These are phyloP conservation scores for Arthroderma sp. DNA, from an alignment of 2,329 filamentous ascomycete species.

Conservation along the genomic window DNA sequence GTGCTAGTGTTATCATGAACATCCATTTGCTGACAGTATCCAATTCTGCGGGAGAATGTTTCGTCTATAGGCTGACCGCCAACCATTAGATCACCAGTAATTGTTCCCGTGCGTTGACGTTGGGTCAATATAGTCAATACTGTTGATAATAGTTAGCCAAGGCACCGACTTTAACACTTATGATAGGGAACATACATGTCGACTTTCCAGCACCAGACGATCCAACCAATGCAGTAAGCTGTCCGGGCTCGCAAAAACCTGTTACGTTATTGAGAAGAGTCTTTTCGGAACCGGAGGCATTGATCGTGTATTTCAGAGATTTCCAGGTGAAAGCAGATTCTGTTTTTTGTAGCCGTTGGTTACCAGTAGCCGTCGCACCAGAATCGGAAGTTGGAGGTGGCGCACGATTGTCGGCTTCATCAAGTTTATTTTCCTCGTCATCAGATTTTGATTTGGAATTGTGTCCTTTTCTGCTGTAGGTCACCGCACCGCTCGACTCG, in stretches of 20 bases:
- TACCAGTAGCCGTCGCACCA: constrained; percentile 15
- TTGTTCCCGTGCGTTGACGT: constrained; percentile 47
- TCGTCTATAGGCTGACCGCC: constrained; percentile 44
- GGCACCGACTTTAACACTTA: neutral
- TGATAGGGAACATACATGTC: constrained; percentile 41
- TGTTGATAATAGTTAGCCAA: constrained; percentile 37
- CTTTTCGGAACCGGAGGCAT: constrained; percentile 43
- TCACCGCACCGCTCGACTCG: constrained; percentile 47
- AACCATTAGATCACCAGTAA: constrained; percentile 50
- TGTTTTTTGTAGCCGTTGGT: constrained; percentile 33
- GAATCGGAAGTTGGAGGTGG: neutral
- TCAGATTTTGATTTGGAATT: constrained; percentile 17
- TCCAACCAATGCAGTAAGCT: constrained; percentile 77
- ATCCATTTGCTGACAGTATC: constrained; percentile 50
- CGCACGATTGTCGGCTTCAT: neutral
- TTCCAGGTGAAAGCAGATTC: constrained; percentile 54
- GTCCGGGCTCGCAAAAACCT: constrained; percentile 75
- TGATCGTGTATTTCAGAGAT: constrained; percentile 53
- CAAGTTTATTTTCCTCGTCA: constrained; percentile 39
- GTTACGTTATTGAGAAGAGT: constrained; percentile 51
- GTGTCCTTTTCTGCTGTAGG: constrained; percentile 43
- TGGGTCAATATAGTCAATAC: constrained; percentile 62
- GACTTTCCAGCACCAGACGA: constrained; percentile 87
- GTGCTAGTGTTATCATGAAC: constrained; percentile 54
- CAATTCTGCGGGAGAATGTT: constrained; percentile 51